These are phyloP conservation scores for Chytriomyces confervae DNA, from an alignment of 192 early-diverging fungal species.

Conservation along the genomic window DNA sequence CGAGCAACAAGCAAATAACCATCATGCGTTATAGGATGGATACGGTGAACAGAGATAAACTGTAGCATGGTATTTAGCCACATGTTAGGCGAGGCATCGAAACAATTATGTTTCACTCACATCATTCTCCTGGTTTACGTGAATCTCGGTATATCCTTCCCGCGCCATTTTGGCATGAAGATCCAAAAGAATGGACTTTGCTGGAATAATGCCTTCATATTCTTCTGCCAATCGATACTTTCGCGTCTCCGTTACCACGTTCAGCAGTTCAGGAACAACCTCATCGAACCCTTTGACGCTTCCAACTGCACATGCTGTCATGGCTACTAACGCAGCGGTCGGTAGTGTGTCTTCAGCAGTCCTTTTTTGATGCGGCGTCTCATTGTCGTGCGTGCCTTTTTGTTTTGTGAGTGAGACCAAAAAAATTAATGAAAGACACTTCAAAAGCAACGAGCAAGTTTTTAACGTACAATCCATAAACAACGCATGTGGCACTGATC, in stretches of 20 bases:
- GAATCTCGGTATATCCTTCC: slow-evolving; percentile 86
- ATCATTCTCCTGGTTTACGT: slow-evolving; percentile 95
- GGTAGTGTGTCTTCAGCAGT: slow-evolving; percentile 89
- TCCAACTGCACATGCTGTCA: slow-evolving; percentile 90
- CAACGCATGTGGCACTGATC: slow-evolving; percentile 86
- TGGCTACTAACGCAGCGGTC: slow-evolving; percentile 87
- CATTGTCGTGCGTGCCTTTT: slow-evolving; percentile 95
- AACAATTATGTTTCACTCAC: slow-evolving; percentile 45
- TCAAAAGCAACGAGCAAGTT: neutral
- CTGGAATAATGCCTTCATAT: slow-evolving; percentile 62
- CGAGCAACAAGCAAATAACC: slow-evolving; percentile 93
- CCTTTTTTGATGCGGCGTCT: slow-evolving; percentile 91
- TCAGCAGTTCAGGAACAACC: slow-evolving; percentile 83
- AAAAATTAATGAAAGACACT: neutral
- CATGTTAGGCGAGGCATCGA: neutral
- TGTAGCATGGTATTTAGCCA: slow-evolving; percentile 31
- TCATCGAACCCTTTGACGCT: slow-evolving; percentile 99
- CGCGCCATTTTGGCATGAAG: slow-evolving; percentile 85
- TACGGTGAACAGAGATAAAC: slow-evolving; percentile 90
- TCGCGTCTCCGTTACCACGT: slow-evolving; percentile 87
- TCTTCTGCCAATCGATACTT: slow-evolving; percentile 72
- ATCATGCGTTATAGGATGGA: slow-evolving; percentile 87
- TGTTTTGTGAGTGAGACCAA: neutral
- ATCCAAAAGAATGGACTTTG: slow-evolving; percentile 69
- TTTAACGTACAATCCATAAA: slow-evolving; percentile 88